Percentiles rank a stretch among this genome's conserved stretches.
Evolutionary conservation across 2,329 filamentous ascomycete species (phyloP).

Genomic region (Penicillium capsulatum): DNA sequence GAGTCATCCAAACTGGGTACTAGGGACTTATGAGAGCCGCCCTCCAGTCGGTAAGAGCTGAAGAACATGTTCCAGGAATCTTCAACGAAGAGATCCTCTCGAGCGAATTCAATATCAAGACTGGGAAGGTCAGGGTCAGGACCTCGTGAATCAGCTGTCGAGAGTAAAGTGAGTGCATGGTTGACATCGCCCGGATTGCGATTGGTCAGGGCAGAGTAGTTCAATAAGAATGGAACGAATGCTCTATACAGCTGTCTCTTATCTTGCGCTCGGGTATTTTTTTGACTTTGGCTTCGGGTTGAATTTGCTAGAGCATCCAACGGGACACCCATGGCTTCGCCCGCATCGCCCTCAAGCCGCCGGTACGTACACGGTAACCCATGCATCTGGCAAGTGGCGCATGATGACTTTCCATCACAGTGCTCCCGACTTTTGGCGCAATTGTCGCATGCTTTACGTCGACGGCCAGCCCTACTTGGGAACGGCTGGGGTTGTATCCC

Average conservation of each 20-base stretch:
- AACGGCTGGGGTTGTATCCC: neutral
- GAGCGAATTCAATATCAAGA: slow-evolving; percentile 1
- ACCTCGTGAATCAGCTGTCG: slow-evolving; percentile 6
- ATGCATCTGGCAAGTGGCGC: slow-evolving; percentile 1
- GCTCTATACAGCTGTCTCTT: neutral
- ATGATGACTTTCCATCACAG: slow-evolving; percentile 5
- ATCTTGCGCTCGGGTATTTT: neutral
- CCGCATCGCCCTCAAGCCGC: neutral
- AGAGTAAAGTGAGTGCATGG: slow-evolving; percentile 9
- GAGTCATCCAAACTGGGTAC: slow-evolving; percentile 5
- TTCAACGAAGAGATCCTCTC: slow-evolving; percentile 2
- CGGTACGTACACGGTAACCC: slow-evolving; percentile 3
- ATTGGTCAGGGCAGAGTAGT: slow-evolving; percentile 11
- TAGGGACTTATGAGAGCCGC: neutral
- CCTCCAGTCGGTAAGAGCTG: neutral
- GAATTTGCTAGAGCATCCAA: neutral
- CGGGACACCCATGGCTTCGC: neutral
- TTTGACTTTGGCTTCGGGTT: neutral
- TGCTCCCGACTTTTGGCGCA: slow-evolving; percentile 5
- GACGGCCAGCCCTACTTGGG: slow-evolving; percentile 6
- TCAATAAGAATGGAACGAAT: slow-evolving; percentile 13
- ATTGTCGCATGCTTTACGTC: slow-evolving; percentile 11
- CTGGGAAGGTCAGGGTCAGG: slow-evolving; percentile 8
- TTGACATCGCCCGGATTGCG: slow-evolving; percentile 11
- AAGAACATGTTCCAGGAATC: slow-evolving; percentile 14